Evolutionary conservation across 352 stramenopile genomes (phyloP).

Genomic region (Phytophthora melonis): DNA sequence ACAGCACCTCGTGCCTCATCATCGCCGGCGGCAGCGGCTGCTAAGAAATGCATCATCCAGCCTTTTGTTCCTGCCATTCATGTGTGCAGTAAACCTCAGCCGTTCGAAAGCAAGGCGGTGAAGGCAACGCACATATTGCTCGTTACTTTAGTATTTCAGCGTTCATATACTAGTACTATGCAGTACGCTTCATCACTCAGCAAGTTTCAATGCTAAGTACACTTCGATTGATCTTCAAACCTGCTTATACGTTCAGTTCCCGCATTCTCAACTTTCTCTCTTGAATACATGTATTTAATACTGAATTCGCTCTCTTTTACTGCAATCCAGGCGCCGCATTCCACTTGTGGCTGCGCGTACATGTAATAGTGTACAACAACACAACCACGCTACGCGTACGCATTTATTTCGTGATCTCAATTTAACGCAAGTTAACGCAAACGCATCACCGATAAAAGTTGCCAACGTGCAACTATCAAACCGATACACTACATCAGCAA

Average conservation of each 20-base stretch:
- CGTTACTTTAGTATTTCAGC: constrained; percentile 1
- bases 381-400: no score
- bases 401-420: no score
- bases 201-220: background rate
- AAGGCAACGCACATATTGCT: background rate
- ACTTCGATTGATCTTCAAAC: background rate
- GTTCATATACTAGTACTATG: background rate
- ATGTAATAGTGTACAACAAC: no score
- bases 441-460: no score
- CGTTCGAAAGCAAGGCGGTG: background rate
- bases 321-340: no score
- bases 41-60: background rate
- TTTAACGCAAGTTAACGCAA: no score
- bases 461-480: no score
- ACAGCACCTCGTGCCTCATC: constrained; percentile 20
- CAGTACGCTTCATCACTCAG: background rate
- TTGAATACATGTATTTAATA: no score
- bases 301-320: no score
- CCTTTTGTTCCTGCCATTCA: background rate
- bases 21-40: constrained; percentile 14
- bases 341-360: no score
- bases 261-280: no score
- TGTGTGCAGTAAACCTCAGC: background rate
- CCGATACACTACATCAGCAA: constrained; percentile 9
- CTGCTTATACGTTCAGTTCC: background rate